These are phyloP conservation scores for Rauvolfia tetraphylla DNA, from an alignment of 257 asterid species.

Conservation along the genomic window DNA sequence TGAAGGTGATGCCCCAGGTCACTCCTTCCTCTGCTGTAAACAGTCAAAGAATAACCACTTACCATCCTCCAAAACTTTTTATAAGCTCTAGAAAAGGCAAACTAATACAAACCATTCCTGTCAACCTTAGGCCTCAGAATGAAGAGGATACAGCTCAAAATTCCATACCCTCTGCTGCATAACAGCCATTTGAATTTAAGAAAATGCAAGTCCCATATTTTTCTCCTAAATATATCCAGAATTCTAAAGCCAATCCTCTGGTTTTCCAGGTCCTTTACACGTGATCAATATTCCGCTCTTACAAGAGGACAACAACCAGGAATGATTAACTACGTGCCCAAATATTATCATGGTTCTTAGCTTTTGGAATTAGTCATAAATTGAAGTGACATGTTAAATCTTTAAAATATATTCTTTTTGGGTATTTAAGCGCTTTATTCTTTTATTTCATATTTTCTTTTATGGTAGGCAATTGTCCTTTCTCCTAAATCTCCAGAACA, in stretches of 20 bases:
- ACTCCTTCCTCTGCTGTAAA: background rate
- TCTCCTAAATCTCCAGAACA: no score
- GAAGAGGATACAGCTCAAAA: background rate
- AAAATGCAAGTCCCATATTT: background rate
- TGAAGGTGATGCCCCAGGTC: background rate
- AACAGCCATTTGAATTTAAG: background rate
- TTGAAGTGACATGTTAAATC: no score
- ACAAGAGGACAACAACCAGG: no score
- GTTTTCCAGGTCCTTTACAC: background rate
- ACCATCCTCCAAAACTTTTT: background rate
- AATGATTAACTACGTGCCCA: no score
- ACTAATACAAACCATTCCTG: background rate
- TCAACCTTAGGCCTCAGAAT: background rate
- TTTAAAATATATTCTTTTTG: no score
- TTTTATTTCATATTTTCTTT: no score
- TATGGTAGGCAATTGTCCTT: no score
- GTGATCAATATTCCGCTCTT: background rate
- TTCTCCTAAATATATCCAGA: background rate
- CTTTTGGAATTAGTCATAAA: no score
- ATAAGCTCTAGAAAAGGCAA: background rate
- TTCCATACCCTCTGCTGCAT: background rate
- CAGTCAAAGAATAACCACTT: background rate
- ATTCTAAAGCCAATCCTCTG: background rate
- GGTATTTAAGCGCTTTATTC: no score
- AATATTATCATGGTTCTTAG: no score